Evolutionary conservation across 306 rosid species (phyloP).

Genomic region (Leucaena leucocephala): DNA sequence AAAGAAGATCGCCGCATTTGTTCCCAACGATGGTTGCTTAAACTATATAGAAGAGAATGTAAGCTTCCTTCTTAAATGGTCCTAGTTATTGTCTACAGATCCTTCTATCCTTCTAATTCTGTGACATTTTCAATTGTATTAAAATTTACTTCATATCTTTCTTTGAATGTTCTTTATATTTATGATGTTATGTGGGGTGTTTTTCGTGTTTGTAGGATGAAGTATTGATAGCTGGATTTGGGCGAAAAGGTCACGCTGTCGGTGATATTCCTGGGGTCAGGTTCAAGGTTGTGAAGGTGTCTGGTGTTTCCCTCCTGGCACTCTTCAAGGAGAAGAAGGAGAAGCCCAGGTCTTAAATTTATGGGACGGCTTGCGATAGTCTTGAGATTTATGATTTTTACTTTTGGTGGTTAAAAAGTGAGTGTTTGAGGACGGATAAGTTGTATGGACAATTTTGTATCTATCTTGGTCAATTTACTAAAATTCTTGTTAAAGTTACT

Average conservation of each 20-base stretch:
- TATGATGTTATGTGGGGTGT: background rate
- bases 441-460: conserved; percentile 42
- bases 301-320: conserved; percentile 75
- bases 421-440: conserved; percentile 20
- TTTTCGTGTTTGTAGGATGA: conserved; percentile 58
- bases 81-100: background rate
- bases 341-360: conserved; percentile 68
- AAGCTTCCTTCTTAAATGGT: conserved; percentile 1
- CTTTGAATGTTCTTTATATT: background rate
- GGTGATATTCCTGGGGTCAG: conserved; percentile 94
- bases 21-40: conserved; percentile 83
- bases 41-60: conserved; percentile 83
- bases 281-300: conserved; percentile 79
- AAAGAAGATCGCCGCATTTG: conserved; percentile 87
- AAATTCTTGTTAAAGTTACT: conserved; percentile 2
- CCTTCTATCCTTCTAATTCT: background rate
- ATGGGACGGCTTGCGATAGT: background rate
- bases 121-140: background rate
- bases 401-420: background rate
- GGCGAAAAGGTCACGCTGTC: conserved; percentile 78
- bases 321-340: conserved; percentile 90
- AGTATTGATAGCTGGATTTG: conserved; percentile 84
- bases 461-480: conserved; percentile 15
- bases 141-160: background rate
- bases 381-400: conserved; percentile 20